These are phyloP conservation scores for Sporodiniella umbellata DNA, from an alignment of 371 early-diverging fungal species.

Conservation along the genomic window DNA sequence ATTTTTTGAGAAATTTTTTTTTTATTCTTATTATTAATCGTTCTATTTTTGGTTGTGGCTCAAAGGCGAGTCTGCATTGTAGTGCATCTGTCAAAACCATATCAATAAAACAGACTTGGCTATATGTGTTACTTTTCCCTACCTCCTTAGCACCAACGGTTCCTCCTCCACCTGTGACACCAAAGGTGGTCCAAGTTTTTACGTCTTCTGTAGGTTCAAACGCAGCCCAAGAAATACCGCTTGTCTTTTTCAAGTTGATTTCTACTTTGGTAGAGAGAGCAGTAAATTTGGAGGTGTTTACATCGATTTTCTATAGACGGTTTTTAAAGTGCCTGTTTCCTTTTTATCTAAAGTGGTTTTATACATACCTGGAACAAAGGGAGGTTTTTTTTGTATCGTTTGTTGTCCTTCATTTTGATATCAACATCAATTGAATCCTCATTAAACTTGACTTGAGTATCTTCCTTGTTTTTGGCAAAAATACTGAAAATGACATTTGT, in stretches of 20 bases:
- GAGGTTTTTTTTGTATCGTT: slow-evolving; percentile 55
- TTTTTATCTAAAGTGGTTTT: too few species aligned
- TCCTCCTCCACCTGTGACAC: slow-evolving; percentile 61
- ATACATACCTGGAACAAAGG: slow-evolving; percentile 47
- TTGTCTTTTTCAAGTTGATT: slow-evolving; percentile 78
- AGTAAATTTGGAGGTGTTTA: slow-evolving; percentile 63
- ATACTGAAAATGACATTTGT: slow-evolving; percentile 80
- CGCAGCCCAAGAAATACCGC: slow-evolving; percentile 85
- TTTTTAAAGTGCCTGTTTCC: too few species aligned
- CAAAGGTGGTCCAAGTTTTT: slow-evolving; percentile 84
- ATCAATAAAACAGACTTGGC: neutral
- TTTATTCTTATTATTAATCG: slow-evolving; percentile 7
- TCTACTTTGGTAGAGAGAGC: slow-evolving; percentile 87
- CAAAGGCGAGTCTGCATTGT: slow-evolving; percentile 31
- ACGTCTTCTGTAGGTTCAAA: slow-evolving; percentile 68
- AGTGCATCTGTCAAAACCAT: slow-evolving; percentile 17
- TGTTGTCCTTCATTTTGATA: slow-evolving; percentile 58
- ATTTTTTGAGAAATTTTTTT: slow-evolving; percentile 6
- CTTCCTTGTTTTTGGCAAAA: slow-evolving; percentile 86
- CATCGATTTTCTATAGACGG: slow-evolving; percentile 60
- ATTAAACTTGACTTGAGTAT: slow-evolving; percentile 63
- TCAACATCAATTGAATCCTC: slow-evolving; percentile 31
- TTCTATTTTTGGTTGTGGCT: slow-evolving; percentile 8
- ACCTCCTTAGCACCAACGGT: slow-evolving; percentile 62
- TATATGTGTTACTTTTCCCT: slow-evolving; percentile 2